Base-by-base conservation (phyloP, 495 filamentous ascomycete species). In the Aspergillus baeticus region DNA sequence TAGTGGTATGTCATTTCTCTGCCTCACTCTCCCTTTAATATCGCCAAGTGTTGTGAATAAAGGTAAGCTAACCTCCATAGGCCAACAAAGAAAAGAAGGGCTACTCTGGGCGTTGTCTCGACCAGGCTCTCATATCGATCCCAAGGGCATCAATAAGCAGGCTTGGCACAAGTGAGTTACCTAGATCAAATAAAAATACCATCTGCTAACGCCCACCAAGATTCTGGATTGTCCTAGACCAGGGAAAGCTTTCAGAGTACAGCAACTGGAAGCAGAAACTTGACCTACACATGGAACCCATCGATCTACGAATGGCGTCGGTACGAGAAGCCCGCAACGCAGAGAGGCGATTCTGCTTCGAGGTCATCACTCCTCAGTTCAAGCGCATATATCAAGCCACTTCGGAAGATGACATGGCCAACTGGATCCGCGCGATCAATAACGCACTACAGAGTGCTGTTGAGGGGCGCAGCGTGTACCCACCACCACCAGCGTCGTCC, bases 81-180 rank as follows among this genome's bases (percentile, higher is more conserved):
- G 75, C 47, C 76, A 84, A 53, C 81, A 87, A 57, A 78, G 84
- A 39, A 99, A 98, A 69, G 94, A 99, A 72, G 94, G 94, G 15
- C 75, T 99, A 11, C 75, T 99, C 11, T 98, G 95, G 94, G 91
- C 94, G 35, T 74, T 97, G 15, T 97, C 91, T 59, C 84, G 90
- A 59, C 95, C 94, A 6, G 94, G 92, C 4, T 94, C 91, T 39
- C 94, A 98, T 71, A 91, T 90, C 13, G 94, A 99, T 67, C 95
- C 95, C 3, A 90, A 93, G 61, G 90, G 89, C 6, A 79, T 98
- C 49, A 97, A 96, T 66, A 96, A 98, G 64, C 91, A 94, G 69
- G 92, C 91, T 50, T 98, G 94, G 95, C 94, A 99, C 65, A 99
- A 99, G 93, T 98, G 85, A 69, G 88, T 83, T n/a, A n/a, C n/a